Base-by-base conservation (phyloP, 495 filamentous ascomycete genomes). In the Bacidia rubella region DNA sequence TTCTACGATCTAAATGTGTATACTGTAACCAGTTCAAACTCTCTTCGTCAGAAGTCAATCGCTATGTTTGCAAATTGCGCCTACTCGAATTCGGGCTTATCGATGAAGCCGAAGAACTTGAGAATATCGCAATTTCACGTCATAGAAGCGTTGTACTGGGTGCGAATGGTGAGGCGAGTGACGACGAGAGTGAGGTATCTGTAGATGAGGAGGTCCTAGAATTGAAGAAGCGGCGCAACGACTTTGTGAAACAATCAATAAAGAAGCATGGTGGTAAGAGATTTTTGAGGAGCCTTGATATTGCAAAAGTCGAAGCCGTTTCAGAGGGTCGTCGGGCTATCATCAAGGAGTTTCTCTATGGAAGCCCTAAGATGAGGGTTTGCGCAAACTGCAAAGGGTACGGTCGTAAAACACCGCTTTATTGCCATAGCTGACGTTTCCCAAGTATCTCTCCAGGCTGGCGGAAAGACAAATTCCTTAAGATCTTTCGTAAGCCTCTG, bases 401-500 rank as follows among this genome's bases (percentile, higher is more conserved):
- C 63, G 75, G 57, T 48, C 12, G 29, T 19, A 20, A 1, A 9
- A 15, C 15, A 46, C 11, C 24, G 32, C 17, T 41, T 20, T 24
- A 17, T 12, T 21, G 53, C 17, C 29, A 24, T 27, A 40, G 20
- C 45, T 50, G 45, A 39, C 52, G 24, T 55, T 56, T 42, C 11
- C 22, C 2, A 62, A 83, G 78, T 43, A 77, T 87, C 32, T 84
- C 85, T 21, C 87, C 88, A 19, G 69, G 66, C 3, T 96, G 84
- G 66, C 78, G 88, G 58, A 93, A 90, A 60, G 90, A 97, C 56
- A 76, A 81, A 23, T 89, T 75, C 62, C 81, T 83, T 57, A 97
- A 96, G 66, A 92, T 99, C 49, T 99, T 96, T 66, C 80, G 89
- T 59, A 90, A 87, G 61, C 73, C 83, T 3, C 66, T 97, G 39